Evolutionary conservation across 139 green algal genomes (phyloP), one percentile per base, ranked within the genome.

Genomic region (Auxenochlorella protothecoides): DNA sequence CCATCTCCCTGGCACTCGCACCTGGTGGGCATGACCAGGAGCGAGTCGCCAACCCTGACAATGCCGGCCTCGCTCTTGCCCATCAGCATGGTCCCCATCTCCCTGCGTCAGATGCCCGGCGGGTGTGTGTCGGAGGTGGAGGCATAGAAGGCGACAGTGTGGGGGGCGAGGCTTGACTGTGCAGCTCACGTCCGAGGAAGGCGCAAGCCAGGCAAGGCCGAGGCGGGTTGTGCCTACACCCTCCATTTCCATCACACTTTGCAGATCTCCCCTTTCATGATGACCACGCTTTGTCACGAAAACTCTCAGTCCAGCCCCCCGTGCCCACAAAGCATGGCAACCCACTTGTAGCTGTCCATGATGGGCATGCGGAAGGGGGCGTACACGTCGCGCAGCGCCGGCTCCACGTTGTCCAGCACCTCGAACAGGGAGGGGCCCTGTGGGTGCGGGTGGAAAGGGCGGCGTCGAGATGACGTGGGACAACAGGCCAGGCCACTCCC

Each of bases 51-150:
- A 63, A 90, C 85, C 52, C 81, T 72, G 55, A 97, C 87, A 59
- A 93, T 85, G 16, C 95, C 95, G 6, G 85, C 81, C 86, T 99
- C 95, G 62, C 83, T 90, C 85, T 98, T 98, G 70, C 94, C 94
- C 94, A 98, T 98, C 53, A 98, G 84, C 67, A 98, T 91, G 44
- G 91, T 96, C 72, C 95, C 95, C 92, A 97, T 96, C 79, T 96
- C 94, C 63, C 73, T 76, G 72, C 71, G 14, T 44, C 27, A 44
- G 27, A 44, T 44, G 27, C 27, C 27, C 27, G 27, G 27, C 27
- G 27, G 27, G 27, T 44, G 27, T 1, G 27, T 44, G 27, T 44
- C 27, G 27, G 1, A 44, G 1, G 27, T 44, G 27, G 27, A 44
- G 27, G 27, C 27, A 44, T 44, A 44, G 27, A 44, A 44, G 27